These are phyloP conservation scores for Nicotiana rustica DNA, from an alignment of 305 asterid genomes.

Conservation along the genomic window DNA sequence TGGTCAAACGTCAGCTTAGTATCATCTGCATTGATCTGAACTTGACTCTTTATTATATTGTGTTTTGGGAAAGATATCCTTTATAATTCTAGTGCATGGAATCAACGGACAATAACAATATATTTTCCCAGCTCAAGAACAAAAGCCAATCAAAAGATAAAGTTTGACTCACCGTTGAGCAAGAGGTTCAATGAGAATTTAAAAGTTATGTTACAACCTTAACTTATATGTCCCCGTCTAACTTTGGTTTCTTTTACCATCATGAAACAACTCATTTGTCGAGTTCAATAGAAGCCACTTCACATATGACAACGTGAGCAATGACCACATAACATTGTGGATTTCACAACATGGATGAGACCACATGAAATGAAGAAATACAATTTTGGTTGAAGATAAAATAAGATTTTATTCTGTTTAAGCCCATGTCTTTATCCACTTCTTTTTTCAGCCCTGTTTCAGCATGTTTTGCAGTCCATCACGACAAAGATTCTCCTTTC, in stretches of 20 bases:
- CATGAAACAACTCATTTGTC: slow-evolving; percentile 11
- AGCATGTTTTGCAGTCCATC: neutral
- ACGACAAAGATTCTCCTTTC: slow-evolving; percentile 16
- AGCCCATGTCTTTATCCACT: neutral
- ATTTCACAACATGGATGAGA: neutral
- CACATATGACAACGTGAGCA: neutral
- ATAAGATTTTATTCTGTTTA: neutral
- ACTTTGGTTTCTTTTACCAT: neutral
- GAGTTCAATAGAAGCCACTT: neutral
- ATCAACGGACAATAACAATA: neutral
- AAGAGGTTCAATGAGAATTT: neutral
- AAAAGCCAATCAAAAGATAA: slow-evolving; percentile 5
- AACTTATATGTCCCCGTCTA: neutral
- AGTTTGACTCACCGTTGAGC: neutral
- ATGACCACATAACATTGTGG: neutral
- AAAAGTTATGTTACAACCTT: neutral
- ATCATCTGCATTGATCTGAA: neutral
- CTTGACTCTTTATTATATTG: neutral
- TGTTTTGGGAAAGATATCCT: neutral
- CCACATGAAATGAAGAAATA: slow-evolving; percentile 9
- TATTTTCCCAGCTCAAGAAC: neutral
- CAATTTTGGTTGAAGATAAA: neutral
- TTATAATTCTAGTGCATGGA: neutral
- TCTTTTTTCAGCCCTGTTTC: neutral
- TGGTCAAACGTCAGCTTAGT: neutral